Percentiles rank a stretch among this genome's conserved stretches.
phyloP scores from a whole-genome alignment of 768 basidiomycete genomes.

The Plicaturopsis crispa region DNA sequence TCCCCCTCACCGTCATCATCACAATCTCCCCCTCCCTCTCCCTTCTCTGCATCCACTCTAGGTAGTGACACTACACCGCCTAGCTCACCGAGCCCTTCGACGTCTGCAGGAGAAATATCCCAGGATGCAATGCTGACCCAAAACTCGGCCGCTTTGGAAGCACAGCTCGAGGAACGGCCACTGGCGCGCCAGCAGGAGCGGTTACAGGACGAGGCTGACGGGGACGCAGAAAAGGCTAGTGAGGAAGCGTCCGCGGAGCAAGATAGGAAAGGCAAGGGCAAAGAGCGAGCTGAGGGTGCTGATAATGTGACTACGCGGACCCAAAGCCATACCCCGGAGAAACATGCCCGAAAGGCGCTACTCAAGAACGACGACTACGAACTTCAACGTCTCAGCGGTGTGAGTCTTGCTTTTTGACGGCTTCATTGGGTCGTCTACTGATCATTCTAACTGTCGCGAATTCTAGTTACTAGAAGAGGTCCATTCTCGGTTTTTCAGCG shows the following conservation, averaged over 20 bases:
- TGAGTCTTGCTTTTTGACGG: conserved; percentile 24
- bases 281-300: conserved; percentile 8
- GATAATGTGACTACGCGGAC: conserved; percentile 8
- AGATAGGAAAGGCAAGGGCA: conserved; percentile 6
- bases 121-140: conserved; percentile 55
- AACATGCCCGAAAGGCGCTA: conserved; percentile 57
- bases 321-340: conserved; percentile 29
- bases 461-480: conserved; percentile 74
- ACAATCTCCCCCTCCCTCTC: conserved; percentile 13
- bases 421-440: conserved; percentile 1
- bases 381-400: conserved; percentile 68
- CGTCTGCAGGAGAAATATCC: conserved; percentile 14
- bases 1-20: not conserved
- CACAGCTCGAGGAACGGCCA: conserved; percentile 80
- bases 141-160: conserved; percentile 73
- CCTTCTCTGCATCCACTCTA: conserved; percentile 14
- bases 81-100: not conserved
- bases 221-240: conserved; percentile 14
- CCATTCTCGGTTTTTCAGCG: conserved; percentile 67
- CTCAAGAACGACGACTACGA: conserved; percentile 86
- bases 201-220: conserved; percentile 40
- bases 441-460: not conserved
- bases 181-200: conserved; percentile 84
- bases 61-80: too few species aligned
- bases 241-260: conserved; percentile 9